Base-by-base conservation (phyloP, 495 filamentous ascomycete species). In the Neurospora sp. region DNA sequence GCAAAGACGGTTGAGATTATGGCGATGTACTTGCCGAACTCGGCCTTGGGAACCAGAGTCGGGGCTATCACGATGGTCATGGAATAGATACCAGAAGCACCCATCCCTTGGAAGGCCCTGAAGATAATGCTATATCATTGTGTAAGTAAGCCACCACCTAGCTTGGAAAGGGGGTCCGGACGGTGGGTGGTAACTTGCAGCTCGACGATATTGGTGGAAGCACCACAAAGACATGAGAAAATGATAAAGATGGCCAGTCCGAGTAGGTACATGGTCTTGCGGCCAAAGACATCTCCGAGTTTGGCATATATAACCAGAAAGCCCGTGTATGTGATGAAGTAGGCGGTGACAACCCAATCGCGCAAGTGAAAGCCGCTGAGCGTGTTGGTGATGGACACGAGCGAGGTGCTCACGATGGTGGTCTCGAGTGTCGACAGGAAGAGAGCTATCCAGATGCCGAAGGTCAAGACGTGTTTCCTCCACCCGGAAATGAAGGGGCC, bases 391-490 rank as follows among this genome's bases (percentile, higher is more conserved):
- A 90, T 90, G 12, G 83, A 83, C 10, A 89, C 84, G 2, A 90
- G 80, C 22, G 88, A 86, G 0, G 88, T 89, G 77, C 86, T 86
- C 4, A 89, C 85, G 61, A 89, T 89, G 8, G 87, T 87, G 8
- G 83, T 85, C 70, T 90, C 88, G 8, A 89, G 71, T 44, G 84
- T 87, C 3, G 85, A 84, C 44, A 59, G 31, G 42, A 71, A 71
- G 4, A 71, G 37, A 39, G 27, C 65, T 69, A 39, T 39, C 65
- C 65, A 69, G 12, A 69, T 69, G 65, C 65, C 44, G 1, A 47
- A 12, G 4, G 44, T 47, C 44, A 47, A 47, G 44, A 47, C 1
- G n/a, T 47, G n/a, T 22, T 47, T 47, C n/a, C 44, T 22, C 44
- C 44, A 47, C n/a, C 44, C 44, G 44, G 44, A 47, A 20, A 47